Conservation (phyloP, 106 monocot species). For the Ottelia alismoides region DNA sequence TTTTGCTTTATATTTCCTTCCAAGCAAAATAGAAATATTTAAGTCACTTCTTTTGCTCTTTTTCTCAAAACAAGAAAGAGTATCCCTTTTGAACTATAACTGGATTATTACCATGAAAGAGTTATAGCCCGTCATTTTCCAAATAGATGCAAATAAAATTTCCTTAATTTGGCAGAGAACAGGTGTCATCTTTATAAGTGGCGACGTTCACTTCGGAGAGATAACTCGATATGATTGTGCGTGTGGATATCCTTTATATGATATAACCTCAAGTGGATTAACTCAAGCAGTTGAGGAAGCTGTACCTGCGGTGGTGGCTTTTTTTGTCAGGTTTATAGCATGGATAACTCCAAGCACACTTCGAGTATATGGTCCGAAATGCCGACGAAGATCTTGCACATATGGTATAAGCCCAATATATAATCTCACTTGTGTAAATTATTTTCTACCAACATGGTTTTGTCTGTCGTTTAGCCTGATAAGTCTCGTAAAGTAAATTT, state of each 20-base stretch:
- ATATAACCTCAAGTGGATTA: constrained; percentile 85
- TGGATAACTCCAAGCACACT: constrained; percentile 54
- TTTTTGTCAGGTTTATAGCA: constrained; percentile 38
- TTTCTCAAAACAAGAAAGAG: too few relatives aligned
- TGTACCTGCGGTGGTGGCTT: constrained; percentile 20
- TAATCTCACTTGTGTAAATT: too few relatives aligned
- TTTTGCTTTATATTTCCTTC: too few relatives aligned
- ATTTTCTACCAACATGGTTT: too few relatives aligned
- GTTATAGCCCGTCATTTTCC: too few relatives aligned
- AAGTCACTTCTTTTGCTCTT: too few relatives aligned
- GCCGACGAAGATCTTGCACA: constrained; percentile 55
- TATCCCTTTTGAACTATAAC: too few relatives aligned
- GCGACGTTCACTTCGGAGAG: constrained; percentile 87
- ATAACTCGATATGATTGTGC: constrained; percentile 76
- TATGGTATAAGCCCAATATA: constrained; percentile 56
- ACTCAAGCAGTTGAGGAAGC: constrained; percentile 68
- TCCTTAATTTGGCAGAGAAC: constrained; percentile 39
- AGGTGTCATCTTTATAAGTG: constrained; percentile 71
- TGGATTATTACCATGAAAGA: too few relatives aligned
- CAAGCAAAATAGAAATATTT: too few relatives aligned
- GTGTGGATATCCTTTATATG: constrained; percentile 53
- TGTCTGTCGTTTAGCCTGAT: too few relatives aligned
- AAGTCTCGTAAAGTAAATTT: too few relatives aligned
- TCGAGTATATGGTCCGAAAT: constrained; percentile 43
- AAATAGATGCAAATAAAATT: too few relatives aligned